phyloP scores from a whole-genome alignment of 2,329 filamentous ascomycete genomes.

The Aspergillus awamori region DNA sequence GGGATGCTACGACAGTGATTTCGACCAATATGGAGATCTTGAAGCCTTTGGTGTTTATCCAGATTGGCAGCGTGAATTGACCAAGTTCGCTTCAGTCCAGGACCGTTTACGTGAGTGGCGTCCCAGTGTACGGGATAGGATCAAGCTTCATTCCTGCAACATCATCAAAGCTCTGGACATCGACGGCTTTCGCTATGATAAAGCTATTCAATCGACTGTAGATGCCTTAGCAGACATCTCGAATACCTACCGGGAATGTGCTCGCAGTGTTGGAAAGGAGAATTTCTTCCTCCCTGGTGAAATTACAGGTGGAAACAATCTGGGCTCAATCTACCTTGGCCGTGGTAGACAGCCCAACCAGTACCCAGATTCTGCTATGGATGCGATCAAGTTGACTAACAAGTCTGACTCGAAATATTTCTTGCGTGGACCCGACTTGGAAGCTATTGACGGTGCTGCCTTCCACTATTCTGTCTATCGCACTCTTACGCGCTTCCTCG shows the following conservation, averaged over 20 bases:
- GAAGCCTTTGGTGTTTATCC: slow-evolving; percentile 66
- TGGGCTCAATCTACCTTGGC: slow-evolving; percentile 64
- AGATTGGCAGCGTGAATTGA: slow-evolving; percentile 65
- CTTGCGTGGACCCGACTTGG: slow-evolving; percentile 55
- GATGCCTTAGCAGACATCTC: slow-evolving; percentile 64
- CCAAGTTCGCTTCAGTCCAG: slow-evolving; percentile 69
- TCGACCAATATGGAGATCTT: slow-evolving; percentile 66
- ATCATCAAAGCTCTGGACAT: slow-evolving; percentile 65
- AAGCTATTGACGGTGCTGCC: slow-evolving; percentile 61
- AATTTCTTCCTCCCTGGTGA: slow-evolving; percentile 69
- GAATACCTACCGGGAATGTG: slow-evolving; percentile 60
- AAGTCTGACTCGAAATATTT: slow-evolving; percentile 49
- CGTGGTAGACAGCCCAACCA: slow-evolving; percentile 61
- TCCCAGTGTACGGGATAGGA: slow-evolving; percentile 58
- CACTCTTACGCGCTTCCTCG: slow-evolving; percentile 63
- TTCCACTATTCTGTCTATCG: slow-evolving; percentile 69
- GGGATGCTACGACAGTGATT: slow-evolving; percentile 66
- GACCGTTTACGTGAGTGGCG: slow-evolving; percentile 68
- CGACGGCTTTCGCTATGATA: slow-evolving; percentile 69
- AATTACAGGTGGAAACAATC: slow-evolving; percentile 64
- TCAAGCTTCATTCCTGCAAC: slow-evolving; percentile 66
- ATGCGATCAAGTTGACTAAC: slow-evolving; percentile 54
- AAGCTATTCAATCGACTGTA: slow-evolving; percentile 65
- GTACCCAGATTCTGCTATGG: slow-evolving; percentile 50
- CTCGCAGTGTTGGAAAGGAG: slow-evolving; percentile 58